Base-by-base conservation (phyloP, 768 basidiomycete genomes). In the Boletus subcaerulescens region DNA sequence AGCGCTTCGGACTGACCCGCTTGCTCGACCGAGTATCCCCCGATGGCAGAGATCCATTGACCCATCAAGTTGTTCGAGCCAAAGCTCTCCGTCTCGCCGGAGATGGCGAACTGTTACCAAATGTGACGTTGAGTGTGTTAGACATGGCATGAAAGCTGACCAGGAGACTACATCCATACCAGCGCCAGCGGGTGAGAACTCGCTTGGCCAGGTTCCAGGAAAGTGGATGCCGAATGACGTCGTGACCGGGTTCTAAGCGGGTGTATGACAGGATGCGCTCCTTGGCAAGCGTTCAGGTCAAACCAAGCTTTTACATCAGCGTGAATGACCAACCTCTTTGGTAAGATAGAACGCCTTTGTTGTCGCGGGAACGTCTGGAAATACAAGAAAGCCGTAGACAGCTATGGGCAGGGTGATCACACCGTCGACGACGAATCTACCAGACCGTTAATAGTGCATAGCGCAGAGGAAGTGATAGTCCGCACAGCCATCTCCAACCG, bases 11-110 rank as follows among this genome's bases (percentile, higher is more conserved):
- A 65, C 68, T 26, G 51, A 81, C 82, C 81, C 7, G 80, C 80
- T 65, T 86, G 83, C 57, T 84, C 81, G 4, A 87, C 79, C 12
- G 82, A 79, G 62, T 81, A 87, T 6, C 80, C 81, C 10, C 83
- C 80, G 14, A 81, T 76, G 13, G 81, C 77, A 60, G 83, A 82
- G 41, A 87, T 73, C 81, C 83, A 86, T 65, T 86, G 85, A 11
- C 85, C 84, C 86, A 87, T 87, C 38, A 87, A 68, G 69, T 86
- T 86, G 62, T 86, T 87, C 18, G 82, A 83, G 5, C 84, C 83
- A 50, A 87, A 82, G 59, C 81, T 81, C 62, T 87, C 86, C 1
- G 82, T 81, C 65, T 87, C 84, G 3, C 84, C 86, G 8, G 81
- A 86, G 24, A 84, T 73, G 11, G 81, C 81, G 61, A 87, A 87